Evolutionary conservation across 306 rosid species (phyloP), one percentile per base, ranked within the genome.

Genomic region (Trifolium repens): DNA sequence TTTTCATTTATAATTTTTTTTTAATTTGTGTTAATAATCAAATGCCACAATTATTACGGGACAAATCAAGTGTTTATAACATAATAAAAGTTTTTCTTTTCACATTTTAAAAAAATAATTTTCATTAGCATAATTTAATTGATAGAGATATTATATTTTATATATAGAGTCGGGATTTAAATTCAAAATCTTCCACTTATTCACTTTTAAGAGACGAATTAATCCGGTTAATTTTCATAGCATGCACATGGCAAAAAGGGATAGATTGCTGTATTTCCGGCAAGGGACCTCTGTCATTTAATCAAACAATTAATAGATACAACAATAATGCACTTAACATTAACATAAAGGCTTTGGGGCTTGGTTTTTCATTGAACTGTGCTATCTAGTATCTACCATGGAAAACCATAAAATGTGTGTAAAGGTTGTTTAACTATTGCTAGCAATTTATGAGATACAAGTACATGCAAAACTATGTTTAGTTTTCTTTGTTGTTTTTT

Each of bases 241-340:
- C 17, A 59, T 3, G 42, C 66, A 60, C 66, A 60, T 60, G 66
- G 16, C 40, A 60, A 60, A 54, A 60, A 59, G 65, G 6, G 40
- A 57, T 12, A 24, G 4, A 30, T 24, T 60, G 9, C 39, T 60
- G 12, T 32, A 60, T 30, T 60, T 60, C 4, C 66, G 19, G 66
- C 42, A 30, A 11, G 19, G 40, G 40, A 13, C 19, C 65, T 37
- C 42, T 6, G 1, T 26, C 64, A 58, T 58, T 58, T 24, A 58
- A 53, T 53, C 27, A 19, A 19, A 9, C 61, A 55, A 55, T 55
- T 19, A 55, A 59, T 27, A 60, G 9, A 60, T 5, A 30, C 42
- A 6, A 60, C 66, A 60, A 60, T 30, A 60, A 27, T 60, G 10
- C 5, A 13, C 40, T 27, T 30, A 13, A 14, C 42, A 5, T 27